phyloP scores from a whole-genome alignment of 108 stramenopile species.

The Seminavis robusta region DNA sequence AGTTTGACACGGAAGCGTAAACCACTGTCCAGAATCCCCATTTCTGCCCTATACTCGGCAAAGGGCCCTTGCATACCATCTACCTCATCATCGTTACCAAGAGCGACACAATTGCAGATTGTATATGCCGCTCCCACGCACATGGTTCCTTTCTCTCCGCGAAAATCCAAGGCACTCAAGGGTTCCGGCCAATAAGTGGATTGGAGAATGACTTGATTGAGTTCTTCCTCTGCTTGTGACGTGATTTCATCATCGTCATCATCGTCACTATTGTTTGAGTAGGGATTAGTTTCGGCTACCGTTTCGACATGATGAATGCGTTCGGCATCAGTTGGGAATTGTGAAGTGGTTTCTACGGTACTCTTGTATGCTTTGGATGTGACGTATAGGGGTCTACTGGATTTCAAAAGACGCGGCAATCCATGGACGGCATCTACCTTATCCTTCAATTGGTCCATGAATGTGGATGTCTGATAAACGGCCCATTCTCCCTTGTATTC shows the following conservation, averaged over 20 bases:
- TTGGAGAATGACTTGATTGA: slow-evolving; percentile 14
- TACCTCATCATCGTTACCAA: slow-evolving; percentile 15
- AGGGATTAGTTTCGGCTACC: slow-evolving; percentile 29
- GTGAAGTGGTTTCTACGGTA: slow-evolving; percentile 17
- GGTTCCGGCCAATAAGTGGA: slow-evolving; percentile 49
- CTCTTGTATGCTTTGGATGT: slow-evolving; percentile 50
- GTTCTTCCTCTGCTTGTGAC: slow-evolving; percentile 28
- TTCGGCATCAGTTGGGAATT: slow-evolving; percentile 40
- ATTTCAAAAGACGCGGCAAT: slow-evolving; percentile 41
- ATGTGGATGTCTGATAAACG: slow-evolving; percentile 75
- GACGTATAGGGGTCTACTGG: slow-evolving; percentile 51
- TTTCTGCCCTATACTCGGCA: slow-evolving; percentile 63
- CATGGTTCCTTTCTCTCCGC: slow-evolving; percentile 85
- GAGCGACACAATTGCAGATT: slow-evolving; percentile 48
- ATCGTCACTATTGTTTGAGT: slow-evolving; percentile 11
- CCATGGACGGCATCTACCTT: slow-evolving; percentile 8
- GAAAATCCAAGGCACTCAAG: slow-evolving; percentile 63
- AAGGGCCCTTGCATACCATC: slow-evolving; percentile 52
- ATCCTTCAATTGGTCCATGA: slow-evolving; percentile 31
- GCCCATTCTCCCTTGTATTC: slow-evolving; percentile 82
- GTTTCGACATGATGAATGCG: slow-evolving; percentile 67
- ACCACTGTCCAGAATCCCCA: slow-evolving; percentile 59
- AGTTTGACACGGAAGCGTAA: slow-evolving; percentile 80
- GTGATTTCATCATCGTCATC: slow-evolving; percentile 15
- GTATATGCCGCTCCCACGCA: slow-evolving; percentile 83